Base-by-base conservation (phyloP, 345 rosid genomes). In the Microthlaspi erraticum region DNA sequence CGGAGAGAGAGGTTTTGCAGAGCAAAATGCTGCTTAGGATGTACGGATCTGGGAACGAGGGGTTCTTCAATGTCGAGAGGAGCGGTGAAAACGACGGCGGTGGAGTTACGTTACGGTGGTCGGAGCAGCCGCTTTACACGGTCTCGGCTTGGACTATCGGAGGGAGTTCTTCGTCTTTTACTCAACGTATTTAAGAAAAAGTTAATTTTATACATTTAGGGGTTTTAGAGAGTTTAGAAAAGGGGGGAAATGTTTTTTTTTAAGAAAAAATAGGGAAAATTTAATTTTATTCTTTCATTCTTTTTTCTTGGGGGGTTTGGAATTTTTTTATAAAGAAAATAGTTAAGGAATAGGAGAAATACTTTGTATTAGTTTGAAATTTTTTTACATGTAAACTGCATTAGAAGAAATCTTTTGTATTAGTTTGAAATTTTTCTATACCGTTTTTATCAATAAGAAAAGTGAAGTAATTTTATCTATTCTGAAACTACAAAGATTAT, bases 111-210 rank as follows among this genome's bases (percentile, higher is more conserved):
- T 78, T 94, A 32, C 83, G 84, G 73, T 89, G 94, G 93, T 77
- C 78, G 65, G 96, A 86, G 75, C 95, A 91, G 80, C 87, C 93
- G 39, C 95, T 94, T 36, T 91, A 83, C 26, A 83, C 99, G 2
- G 83, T 91, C 81, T 94, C 99, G 0, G 89, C 93, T 8, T 94
- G 99, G 99, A 54, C 79, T 10, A 88, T 87, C 11, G 84, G 83
- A 3, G 90, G 88, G 72, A 85, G 89, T 77, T 84, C 93, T 38
- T 84, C 90, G 53, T 78, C 92, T 33, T 85, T 79, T 57, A 75
- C 87, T 57, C 87, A 82, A 80, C 84, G 85, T 55, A 68, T 76
- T 60, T 50, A 20, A 54, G 26, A 5, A 9, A 34, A 26, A 17
- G 10, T 6, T 39, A 31, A 9, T 2, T 8, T 37, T 49, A 58